Evolutionary conservation across 140 eudicot genomes (phyloP).

Genomic region (Stevia rebaudiana): DNA sequence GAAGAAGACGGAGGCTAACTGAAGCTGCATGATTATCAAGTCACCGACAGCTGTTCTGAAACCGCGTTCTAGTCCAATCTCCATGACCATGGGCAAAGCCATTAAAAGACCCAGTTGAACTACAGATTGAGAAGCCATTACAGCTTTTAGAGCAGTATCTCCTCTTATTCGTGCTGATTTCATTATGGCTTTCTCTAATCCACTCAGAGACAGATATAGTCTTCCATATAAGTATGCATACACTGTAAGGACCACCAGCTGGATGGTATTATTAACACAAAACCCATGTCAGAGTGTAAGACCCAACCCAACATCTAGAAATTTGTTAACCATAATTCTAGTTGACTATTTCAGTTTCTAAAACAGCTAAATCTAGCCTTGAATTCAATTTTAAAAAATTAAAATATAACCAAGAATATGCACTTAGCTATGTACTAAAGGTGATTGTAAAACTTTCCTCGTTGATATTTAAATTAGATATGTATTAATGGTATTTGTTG

Average conservation of each 20-base stretch:
- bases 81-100: slow-evolving; percentile 97
- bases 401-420: neutral
- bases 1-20: slow-evolving; percentile 83
- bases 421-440: neutral
- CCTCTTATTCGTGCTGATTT: slow-evolving; percentile 66
- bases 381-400: neutral
- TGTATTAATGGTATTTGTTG: slow-evolving; percentile 1
- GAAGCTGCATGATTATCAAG: slow-evolving; percentile 86
- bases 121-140: slow-evolving; percentile 87
- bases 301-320: slow-evolving; percentile 6
- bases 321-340: neutral
- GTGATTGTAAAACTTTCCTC: neutral
- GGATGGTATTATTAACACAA: slow-evolving; percentile 29
- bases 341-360: slow-evolving; percentile 1
- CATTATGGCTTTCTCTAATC: slow-evolving; percentile 70
- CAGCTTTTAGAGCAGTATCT: slow-evolving; percentile 60
- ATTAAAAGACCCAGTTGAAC: slow-evolving; percentile 83
- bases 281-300: slow-evolving; percentile 28
- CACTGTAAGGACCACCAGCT: slow-evolving; percentile 82
- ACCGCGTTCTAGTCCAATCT: slow-evolving; percentile 89
- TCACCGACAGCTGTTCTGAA: slow-evolving; percentile 84
- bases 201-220: slow-evolving; percentile 76
- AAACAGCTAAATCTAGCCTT: neutral
- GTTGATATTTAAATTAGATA: neutral
- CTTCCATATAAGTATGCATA: slow-evolving; percentile 84